A percentile compares a stretch with the other conserved stretches of the same genome.
phyloP scores from a whole-genome alignment of 495 filamentous ascomycete genomes.

The Halenospora varia region DNA sequence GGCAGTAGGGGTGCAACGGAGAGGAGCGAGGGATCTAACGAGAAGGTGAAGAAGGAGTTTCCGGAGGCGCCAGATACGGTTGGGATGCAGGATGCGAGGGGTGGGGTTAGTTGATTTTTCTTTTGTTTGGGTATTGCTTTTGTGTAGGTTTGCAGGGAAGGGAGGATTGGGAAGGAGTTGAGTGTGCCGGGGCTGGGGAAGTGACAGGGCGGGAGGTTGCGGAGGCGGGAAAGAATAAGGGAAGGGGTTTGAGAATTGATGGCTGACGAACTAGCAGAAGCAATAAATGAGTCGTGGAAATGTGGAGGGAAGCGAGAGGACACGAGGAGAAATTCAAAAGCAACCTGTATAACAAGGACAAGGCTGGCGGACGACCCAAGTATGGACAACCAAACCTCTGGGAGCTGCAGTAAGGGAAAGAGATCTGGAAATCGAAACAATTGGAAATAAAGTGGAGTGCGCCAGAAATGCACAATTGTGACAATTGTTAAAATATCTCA shows the following conservation, averaged over 20 bases:
- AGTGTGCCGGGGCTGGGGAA: too few relatives aligned
- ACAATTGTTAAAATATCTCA: too few relatives aligned
- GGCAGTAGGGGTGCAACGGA: constrained; percentile 36
- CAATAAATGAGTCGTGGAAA: too few relatives aligned
- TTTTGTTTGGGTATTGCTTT: background rate
- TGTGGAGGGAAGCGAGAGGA: too few relatives aligned
- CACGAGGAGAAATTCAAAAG: too few relatives aligned
- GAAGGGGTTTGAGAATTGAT: background rate
- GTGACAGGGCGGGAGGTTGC: background rate
- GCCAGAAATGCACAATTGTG: background rate
- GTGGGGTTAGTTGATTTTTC: constrained; percentile 34
- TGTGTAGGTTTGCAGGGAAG: background rate
- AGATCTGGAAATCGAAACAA: too few relatives aligned
- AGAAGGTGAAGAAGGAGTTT: constrained; percentile 47
- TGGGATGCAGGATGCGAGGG: constrained; percentile 71
- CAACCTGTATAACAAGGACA: too few relatives aligned
- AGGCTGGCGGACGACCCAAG: too few relatives aligned
- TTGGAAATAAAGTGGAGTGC: background rate
- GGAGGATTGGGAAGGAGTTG: background rate
- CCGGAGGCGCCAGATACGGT: constrained; percentile 60
- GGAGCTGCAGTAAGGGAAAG: too few relatives aligned
- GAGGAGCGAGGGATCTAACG: constrained; percentile 32
- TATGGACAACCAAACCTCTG: too few relatives aligned
- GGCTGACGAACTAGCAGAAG: too few relatives aligned
- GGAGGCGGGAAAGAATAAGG: background rate